Base-by-base conservation (phyloP, 1,139 yeast species). In the Saccharomyces pastorianus region DNA sequence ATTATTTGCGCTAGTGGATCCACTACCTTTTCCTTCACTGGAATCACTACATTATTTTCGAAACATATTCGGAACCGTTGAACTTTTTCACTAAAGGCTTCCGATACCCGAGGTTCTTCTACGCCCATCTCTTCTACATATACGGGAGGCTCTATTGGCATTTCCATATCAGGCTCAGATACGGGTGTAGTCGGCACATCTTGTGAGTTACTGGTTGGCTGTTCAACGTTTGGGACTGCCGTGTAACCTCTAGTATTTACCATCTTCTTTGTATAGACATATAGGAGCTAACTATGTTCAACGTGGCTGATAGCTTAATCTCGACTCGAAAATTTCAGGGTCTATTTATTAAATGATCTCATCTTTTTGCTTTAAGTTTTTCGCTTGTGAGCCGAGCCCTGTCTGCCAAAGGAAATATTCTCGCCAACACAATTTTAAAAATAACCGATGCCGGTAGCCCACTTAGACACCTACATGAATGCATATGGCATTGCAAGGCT, bases 1-100 rank as follows among this genome's bases (percentile, higher is more conserved):
- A 64, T 52, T 2, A 66, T 6, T 38, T 59, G 61, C 4, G 59
- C 64, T 28, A 66, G 29, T 2, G 72, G 72, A 49, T 66, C 69
- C 51, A 67, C 52, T 4, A 68, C 57, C 9, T 60, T 60, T 28
- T 58, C 57, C 49, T 56, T 57, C 9, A 67, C 60, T 0, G 71
- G 71, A 8, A 49, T 47, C 2, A 65, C 54, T 7, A 68, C 54
- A 13, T 52, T 56, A 13, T 58, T 55, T 48, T 55, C 59, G 46
- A 66, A 53, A 27, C 53, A 58, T 17, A 49, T 56, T 25, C 59
- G 58, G 34, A 62, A 56, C 9, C 59, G 55, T 20, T 56, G 56
- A 14, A 62, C 56, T 47, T 63, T 58, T 6, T 56, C 53, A 28
- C 38, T 27, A 27, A 46, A 46, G n/a, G 25, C 25, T 38, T 38